Percentiles rank a stretch among this genome's conserved stretches.
Conservation (phyloP, 2,329 filamentous ascomycete species). For the Moelleriella libera region DNA sequence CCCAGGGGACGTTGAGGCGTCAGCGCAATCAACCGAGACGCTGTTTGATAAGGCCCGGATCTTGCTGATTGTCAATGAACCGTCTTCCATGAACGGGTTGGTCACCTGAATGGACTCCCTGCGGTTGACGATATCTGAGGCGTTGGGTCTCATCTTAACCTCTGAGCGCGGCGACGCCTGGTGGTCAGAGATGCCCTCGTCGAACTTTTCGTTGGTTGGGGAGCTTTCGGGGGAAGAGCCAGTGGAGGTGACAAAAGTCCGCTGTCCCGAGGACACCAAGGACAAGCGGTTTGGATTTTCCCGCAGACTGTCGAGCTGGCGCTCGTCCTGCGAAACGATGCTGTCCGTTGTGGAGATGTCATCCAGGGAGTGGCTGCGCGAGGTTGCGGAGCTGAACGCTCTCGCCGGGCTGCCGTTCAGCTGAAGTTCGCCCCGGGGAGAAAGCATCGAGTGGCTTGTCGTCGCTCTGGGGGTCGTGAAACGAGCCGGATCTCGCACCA, state of each 20-base stretch:
- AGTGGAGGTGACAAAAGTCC: conserved; percentile 44
- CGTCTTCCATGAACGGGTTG: conserved; percentile 14
- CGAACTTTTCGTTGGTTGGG: conserved; percentile 30
- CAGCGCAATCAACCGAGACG: conserved; percentile 1
- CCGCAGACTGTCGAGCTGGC: conserved; percentile 41
- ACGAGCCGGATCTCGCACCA: conserved; percentile 32
- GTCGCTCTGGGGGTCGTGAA: conserved; percentile 13
- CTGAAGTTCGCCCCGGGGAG: background rate
- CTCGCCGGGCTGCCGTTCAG: conserved; percentile 5
- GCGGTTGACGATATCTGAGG: conserved; percentile 24
- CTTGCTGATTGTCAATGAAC: too few relatives aligned
- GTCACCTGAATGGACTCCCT: conserved; percentile 36
- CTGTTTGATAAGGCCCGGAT: conserved; percentile 2
- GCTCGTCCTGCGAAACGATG: conserved; percentile 42
- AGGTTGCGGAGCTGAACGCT: conserved; percentile 9
- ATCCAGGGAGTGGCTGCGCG: conserved; percentile 30
- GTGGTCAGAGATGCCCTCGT: conserved; percentile 17
- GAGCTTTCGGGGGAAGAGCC: conserved; percentile 44
- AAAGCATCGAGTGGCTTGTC: background rate
- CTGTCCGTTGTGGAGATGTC: conserved; percentile 44
- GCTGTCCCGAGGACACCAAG: conserved; percentile 44
- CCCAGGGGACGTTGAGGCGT: conserved; percentile 4
- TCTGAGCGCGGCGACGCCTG: conserved; percentile 16
- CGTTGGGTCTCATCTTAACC: conserved; percentile 34
- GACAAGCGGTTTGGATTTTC: conserved; percentile 44